Percentiles rank a stretch among this genome's conserved stretches.
Evolutionary conservation across 2,329 filamentous ascomycete genomes (phyloP).

Genomic region (Grosmannia clavigera): DNA sequence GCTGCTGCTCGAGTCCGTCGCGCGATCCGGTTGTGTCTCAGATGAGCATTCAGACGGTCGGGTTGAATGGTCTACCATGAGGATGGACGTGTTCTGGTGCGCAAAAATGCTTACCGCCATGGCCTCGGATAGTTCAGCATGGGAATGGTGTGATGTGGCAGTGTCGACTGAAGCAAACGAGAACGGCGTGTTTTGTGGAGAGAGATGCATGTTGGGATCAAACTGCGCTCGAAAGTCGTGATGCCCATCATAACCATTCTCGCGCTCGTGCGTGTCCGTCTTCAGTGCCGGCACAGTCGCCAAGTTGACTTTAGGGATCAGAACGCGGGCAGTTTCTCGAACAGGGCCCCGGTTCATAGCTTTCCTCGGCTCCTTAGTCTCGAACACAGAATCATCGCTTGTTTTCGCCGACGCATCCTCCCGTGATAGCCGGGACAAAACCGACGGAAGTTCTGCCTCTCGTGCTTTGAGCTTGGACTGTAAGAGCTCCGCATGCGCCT

Average conservation of each 20-base stretch:
- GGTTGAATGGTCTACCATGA: slow-evolving; percentile 45
- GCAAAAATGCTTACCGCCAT: slow-evolving; percentile 48
- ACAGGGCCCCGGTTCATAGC: neutral
- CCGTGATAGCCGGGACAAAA: neutral
- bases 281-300: neutral
- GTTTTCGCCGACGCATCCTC: neutral
- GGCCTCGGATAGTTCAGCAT: slow-evolving; percentile 49
- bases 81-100: slow-evolving; percentile 51
- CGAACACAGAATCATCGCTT: slow-evolving; percentile 10
- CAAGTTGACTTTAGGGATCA: neutral
- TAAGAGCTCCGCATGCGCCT: slow-evolving; percentile 29
- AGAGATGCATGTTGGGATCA: slow-evolving; percentile 30
- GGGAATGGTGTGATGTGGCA: slow-evolving; percentile 35
- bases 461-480: neutral
- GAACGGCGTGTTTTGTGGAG: slow-evolving; percentile 48
- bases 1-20: neutral
- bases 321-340: too few relatives aligned
- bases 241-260: slow-evolving; percentile 19
- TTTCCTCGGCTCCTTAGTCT: neutral
- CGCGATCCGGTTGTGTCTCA: slow-evolving; percentile 11
- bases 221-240: slow-evolving; percentile 7
- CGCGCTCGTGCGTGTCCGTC: slow-evolving; percentile 14
- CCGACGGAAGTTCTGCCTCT: neutral
- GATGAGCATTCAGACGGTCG: slow-evolving; percentile 34
- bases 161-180: slow-evolving; percentile 50